These are phyloP conservation scores for Marasmius fiardii DNA, from an alignment of 1,284 basidiomycete genomes.

Conservation along the genomic window DNA sequence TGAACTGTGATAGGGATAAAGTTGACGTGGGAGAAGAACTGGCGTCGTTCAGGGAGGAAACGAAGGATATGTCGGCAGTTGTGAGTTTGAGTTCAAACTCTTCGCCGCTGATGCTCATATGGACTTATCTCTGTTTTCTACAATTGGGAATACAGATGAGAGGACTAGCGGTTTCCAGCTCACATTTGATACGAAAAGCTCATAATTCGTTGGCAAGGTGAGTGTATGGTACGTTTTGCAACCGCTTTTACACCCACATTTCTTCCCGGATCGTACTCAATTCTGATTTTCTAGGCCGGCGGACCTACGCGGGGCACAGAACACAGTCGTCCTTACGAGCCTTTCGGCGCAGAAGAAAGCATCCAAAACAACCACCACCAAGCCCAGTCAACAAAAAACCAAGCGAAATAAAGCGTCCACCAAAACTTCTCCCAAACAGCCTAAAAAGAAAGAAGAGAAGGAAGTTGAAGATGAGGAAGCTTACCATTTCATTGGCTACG, in stretches of 20 bases:
- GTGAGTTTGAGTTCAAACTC: constrained; percentile 36
- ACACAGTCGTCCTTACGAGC: constrained; percentile 41
- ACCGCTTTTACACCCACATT: too few species aligned
- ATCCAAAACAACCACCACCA: constrained; percentile 22
- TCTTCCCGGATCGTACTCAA: background rate
- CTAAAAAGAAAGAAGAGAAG: constrained; percentile 19
- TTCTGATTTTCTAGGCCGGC: constrained; percentile 37
- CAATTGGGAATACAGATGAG: constrained; percentile 42
- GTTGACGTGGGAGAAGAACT: constrained; percentile 46
- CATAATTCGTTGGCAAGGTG: constrained; percentile 61
- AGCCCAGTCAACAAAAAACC: constrained; percentile 29
- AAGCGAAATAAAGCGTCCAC: constrained; percentile 20
- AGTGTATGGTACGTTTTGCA: constrained; percentile 10
- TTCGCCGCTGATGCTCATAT: too few species aligned
- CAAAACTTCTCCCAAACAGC: constrained; percentile 17
- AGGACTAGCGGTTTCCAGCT: constrained; percentile 57
- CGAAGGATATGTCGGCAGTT: constrained; percentile 51
- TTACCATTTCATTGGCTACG: constrained; percentile 64
- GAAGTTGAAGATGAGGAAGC: constrained; percentile 31
- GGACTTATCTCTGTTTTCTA: constrained; percentile 1
- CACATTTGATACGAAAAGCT: constrained; percentile 43
- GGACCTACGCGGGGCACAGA: constrained; percentile 52
- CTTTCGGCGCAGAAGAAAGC: constrained; percentile 32
- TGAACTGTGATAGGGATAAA: constrained; percentile 48
- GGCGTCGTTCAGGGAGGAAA: constrained; percentile 43